phyloP scores from a whole-genome alignment of 306 rosid genomes.

The Trifolium subterraneum region DNA sequence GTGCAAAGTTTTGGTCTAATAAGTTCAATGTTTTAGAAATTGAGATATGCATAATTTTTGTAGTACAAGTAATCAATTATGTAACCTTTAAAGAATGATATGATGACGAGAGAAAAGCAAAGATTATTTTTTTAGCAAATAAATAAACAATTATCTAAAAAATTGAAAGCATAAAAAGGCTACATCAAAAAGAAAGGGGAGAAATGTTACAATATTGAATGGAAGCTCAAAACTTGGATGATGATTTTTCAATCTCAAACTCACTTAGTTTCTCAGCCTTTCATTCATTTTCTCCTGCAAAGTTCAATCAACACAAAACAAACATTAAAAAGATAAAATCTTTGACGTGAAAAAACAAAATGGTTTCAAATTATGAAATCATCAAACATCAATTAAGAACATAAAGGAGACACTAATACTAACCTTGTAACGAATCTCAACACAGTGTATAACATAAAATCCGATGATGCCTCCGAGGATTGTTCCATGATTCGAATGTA shows the following conservation, averaged over 20 bases:
- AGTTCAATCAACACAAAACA: conserved; percentile 20
- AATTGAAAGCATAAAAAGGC: not conserved
- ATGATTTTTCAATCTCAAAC: conserved; percentile 54
- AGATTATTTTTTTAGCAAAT: no score
- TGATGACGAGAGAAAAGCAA: no score
- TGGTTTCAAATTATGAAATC: conserved; percentile 9
- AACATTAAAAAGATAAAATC: not conserved
- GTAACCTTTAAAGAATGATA: no score
- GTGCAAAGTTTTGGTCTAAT: no score
- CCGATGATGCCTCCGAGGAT: conserved; percentile 76
- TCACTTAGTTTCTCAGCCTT: conserved; percentile 59
- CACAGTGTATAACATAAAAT: conserved; percentile 86
- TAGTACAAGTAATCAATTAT: no score
- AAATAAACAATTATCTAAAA: conserved; percentile 5
- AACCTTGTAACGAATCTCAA: conserved; percentile 68
- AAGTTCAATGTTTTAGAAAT: no score
- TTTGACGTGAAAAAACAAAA: conserved; percentile 2
- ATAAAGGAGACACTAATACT: no score
- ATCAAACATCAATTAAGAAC: no score
- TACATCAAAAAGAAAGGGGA: not conserved
- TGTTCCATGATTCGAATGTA: conserved; percentile 81
- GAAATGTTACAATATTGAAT: not conserved
- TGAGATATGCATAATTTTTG: no score
- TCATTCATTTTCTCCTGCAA: conserved; percentile 80
- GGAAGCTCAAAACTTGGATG: conserved; percentile 41